These are phyloP conservation scores for Cardamine chenopodiifolia DNA, from an alignment of 345 rosid genomes.

Conservation along the genomic window DNA sequence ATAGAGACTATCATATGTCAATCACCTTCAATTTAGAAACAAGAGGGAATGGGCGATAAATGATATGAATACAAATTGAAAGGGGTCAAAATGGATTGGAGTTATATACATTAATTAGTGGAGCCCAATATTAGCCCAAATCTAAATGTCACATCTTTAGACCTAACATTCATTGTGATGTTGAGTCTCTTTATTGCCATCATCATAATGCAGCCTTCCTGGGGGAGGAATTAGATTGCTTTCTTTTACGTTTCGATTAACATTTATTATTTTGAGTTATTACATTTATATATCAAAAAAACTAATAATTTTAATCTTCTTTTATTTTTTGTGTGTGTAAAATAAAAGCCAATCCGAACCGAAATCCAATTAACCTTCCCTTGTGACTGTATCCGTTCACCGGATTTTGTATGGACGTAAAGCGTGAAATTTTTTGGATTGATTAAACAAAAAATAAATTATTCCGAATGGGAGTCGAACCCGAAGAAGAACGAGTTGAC, in stretches of 20 bases:
- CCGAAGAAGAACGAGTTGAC: too few species aligned
- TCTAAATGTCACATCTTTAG: constrained; percentile 25
- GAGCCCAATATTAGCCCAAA: constrained; percentile 37
- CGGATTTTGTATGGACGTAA: too few species aligned
- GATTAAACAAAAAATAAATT: too few species aligned
- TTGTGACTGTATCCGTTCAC: too few species aligned
- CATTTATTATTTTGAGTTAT: neutral
- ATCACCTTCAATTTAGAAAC: constrained; percentile 27
- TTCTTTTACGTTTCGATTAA: constrained; percentile 1
- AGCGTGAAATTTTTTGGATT: too few species aligned
- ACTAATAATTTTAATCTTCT: too few species aligned
- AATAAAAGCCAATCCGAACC: too few species aligned
- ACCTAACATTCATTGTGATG: constrained; percentile 38
- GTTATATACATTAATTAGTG: constrained; percentile 32
- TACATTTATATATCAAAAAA: neutral
- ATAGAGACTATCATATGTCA: neutral
- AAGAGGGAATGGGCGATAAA: constrained; percentile 40
- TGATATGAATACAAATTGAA: constrained; percentile 14
- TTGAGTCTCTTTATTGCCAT: constrained; percentile 32
- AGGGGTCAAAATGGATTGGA: constrained; percentile 34
- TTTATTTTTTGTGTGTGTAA: too few species aligned
- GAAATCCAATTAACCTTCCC: too few species aligned
- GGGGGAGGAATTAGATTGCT: constrained; percentile 19
- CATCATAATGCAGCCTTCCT: constrained; percentile 9
- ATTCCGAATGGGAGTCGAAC: too few species aligned